Evolutionary conservation across 306 rosid species (phyloP), one percentile per base, ranked within the genome.

Genomic region (Quercus variabilis): DNA sequence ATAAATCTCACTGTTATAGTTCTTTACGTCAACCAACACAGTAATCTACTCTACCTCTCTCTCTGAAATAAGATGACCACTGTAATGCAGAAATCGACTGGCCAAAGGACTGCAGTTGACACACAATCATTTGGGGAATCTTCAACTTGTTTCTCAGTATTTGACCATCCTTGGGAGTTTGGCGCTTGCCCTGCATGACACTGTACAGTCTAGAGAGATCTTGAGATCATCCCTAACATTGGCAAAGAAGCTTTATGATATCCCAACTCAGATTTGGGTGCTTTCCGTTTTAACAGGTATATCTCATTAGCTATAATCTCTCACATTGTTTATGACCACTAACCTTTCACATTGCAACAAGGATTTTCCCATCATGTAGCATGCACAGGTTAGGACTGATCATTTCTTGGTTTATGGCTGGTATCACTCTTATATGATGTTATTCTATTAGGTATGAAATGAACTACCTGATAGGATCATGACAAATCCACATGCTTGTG

Each of bases 71-170:
- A 70, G 49, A 59, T 75, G 43, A 81, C 81, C 55, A 15, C 54
- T 35, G 71, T 87, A 74, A 74, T 89, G 83, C 91, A 95, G 99
- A 76, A 95, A 91, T 77, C 94, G 97, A 73, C 85, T 95, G 71
- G 98, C 99, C 60, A 92, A 88, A 90, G 99, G 99, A 78, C 87
- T 95, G 85, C 99, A 95, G 87, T 85, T 95, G 92, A 88, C 99
- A 1, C 98, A 91, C 63, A 82, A 76, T 73, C 91, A 90, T 81
- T 87, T 95, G 91, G 99, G 99, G 75, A 95, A 92, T 88, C 98
- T 92, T 84, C 99, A 95, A 81, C 95, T 95, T 60, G 93, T 95
- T 74, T 84, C 99, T 65, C 98, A 95, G 76, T 95, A 95, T 88
- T 88, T 95, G 87, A 92, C 99, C 18, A 87, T 91, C 83, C 95